These are phyloP conservation scores for Manihot esculenta DNA, from an alignment of 441 rosid species.

Conservation along the genomic window DNA sequence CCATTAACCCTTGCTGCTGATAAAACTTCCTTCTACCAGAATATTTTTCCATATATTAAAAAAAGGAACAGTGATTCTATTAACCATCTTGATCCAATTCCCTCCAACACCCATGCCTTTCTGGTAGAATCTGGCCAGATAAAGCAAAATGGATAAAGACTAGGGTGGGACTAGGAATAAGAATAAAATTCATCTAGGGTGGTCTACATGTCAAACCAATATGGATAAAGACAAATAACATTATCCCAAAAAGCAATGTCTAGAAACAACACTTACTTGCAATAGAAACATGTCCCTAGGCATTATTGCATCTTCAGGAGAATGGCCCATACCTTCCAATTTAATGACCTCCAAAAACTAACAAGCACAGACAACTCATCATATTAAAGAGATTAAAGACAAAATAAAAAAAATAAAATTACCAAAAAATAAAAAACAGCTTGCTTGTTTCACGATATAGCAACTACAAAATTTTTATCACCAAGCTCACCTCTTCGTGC, in stretches of 20 bases:
- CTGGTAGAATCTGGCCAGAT: neutral
- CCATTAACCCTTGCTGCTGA: too few species aligned
- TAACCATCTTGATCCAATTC: neutral
- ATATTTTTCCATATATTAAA: neutral
- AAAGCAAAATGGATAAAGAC: neutral
- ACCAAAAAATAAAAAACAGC: too few species aligned
- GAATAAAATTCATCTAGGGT: neutral
- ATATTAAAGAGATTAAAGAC: neutral
- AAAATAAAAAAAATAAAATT: too few species aligned
- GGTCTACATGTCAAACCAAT: too few species aligned
- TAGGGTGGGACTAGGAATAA: neutral
- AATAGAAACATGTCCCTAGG: slow-evolving; percentile 86
- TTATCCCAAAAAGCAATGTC: neutral
- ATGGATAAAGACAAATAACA: neutral
- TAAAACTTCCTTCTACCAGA: too few species aligned
- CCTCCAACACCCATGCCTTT: neutral
- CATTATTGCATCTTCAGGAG: slow-evolving; percentile 82
- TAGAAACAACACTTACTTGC: slow-evolving; percentile 53
- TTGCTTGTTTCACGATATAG: neutral
- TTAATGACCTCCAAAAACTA: slow-evolving; percentile 94
- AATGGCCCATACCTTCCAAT: slow-evolving; percentile 75
- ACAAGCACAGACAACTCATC: slow-evolving; percentile 1
- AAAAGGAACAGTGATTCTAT: neutral
- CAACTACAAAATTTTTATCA: neutral
- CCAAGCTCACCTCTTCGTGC: slow-evolving; percentile 81